Evolutionary conservation across 2,329 filamentous ascomycete genomes (phyloP).

Genomic region (Hypomyces perniciosus): DNA sequence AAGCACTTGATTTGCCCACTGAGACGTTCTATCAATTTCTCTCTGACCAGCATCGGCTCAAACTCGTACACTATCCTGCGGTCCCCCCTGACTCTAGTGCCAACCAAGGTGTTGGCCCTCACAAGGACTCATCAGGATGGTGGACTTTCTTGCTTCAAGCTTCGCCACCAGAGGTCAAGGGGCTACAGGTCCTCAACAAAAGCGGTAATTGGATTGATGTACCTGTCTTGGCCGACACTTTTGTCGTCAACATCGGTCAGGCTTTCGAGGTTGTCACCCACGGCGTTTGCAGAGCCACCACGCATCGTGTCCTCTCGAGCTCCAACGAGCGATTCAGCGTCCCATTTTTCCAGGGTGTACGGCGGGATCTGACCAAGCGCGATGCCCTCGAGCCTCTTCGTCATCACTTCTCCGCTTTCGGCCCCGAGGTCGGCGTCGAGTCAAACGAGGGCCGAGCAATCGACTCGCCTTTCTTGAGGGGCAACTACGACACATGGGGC

Average conservation of each 20-base stretch:
- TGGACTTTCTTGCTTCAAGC: constrained; percentile 60
- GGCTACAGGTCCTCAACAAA: constrained; percentile 46
- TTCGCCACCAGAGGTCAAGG: constrained; percentile 42
- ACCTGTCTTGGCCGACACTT: constrained; percentile 39
- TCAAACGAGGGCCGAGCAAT: constrained; percentile 32
- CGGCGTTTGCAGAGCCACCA: constrained; percentile 48
- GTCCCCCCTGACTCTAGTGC: background rate
- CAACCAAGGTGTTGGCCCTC: constrained; percentile 52
- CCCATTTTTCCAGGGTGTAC: constrained; percentile 45
- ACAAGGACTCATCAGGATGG: constrained; percentile 59
- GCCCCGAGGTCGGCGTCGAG: constrained; percentile 18
- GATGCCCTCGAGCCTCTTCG: constrained; percentile 35
- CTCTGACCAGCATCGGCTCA: constrained; percentile 53
- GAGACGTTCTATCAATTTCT: constrained; percentile 47
- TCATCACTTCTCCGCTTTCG: constrained; percentile 30
- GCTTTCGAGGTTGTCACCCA: constrained; percentile 52
- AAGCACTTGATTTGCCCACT: constrained; percentile 44
- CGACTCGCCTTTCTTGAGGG: constrained; percentile 44
- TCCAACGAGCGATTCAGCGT: constrained; percentile 35
- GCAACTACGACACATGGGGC: constrained; percentile 49
- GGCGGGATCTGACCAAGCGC: constrained; percentile 37
- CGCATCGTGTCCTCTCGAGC: constrained; percentile 36
- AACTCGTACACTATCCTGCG: constrained; percentile 49
- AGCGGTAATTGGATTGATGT: constrained; percentile 45
- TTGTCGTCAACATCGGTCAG: constrained; percentile 55